Evolutionary conservation across 164 flowering plant species (phyloP).

Genomic region (Dillenia turbinata): DNA sequence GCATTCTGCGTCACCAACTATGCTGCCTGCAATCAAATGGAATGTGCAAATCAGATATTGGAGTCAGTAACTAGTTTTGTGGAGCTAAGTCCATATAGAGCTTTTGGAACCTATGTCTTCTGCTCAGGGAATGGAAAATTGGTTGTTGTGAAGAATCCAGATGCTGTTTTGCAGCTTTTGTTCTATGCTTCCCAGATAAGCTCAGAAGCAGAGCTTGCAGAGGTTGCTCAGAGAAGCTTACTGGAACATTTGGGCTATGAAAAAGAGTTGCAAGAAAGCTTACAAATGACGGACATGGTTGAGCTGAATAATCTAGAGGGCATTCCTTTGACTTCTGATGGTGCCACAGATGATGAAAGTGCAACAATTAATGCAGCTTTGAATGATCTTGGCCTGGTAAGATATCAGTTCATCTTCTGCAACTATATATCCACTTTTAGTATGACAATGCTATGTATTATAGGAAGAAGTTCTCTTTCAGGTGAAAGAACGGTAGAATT

Average conservation of each 20-base stretch:
- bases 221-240: slow-evolving; percentile 32
- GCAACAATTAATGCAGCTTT: slow-evolving; percentile 17
- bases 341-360: slow-evolving; percentile 10
- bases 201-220: slow-evolving; percentile 19
- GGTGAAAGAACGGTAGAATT: too few relatives aligned
- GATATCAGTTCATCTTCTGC: slow-evolving; percentile 1
- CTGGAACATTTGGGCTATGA: slow-evolving; percentile 45
- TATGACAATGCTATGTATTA: not conserved
- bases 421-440: not conserved
- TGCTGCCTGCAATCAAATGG: slow-evolving; percentile 59
- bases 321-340: slow-evolving; percentile 37
- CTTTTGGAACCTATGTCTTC: slow-evolving; percentile 70
- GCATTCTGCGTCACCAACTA: slow-evolving; percentile 47
- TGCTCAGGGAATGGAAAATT: slow-evolving; percentile 42
- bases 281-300: slow-evolving; percentile 30
- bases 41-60: slow-evolving; percentile 43
- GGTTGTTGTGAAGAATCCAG: slow-evolving; percentile 46
- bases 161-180: slow-evolving; percentile 66
- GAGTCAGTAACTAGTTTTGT: slow-evolving; percentile 46
- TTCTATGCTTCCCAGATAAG: slow-evolving; percentile 50
- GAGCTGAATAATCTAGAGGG: slow-evolving; percentile 27
- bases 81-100: slow-evolving; percentile 69
- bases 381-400: slow-evolving; percentile 68
- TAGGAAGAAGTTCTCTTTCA: too few relatives aligned
- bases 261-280: slow-evolving; percentile 24